Evolutionary conservation across 2,329 filamentous ascomycete species (phyloP), one percentile per base, ranked within the genome.

Genomic region (Elsinoe australis): DNA sequence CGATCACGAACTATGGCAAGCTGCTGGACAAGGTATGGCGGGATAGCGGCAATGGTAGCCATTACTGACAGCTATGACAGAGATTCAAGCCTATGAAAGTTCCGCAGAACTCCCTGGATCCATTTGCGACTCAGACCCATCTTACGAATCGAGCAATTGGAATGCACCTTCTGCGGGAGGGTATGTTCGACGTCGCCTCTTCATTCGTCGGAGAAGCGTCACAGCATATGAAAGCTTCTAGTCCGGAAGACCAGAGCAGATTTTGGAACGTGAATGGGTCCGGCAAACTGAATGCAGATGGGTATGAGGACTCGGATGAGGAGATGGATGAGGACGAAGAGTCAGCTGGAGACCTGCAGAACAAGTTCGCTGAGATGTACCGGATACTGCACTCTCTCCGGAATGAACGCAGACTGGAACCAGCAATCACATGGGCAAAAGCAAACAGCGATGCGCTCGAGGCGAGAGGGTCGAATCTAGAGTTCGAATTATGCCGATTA

Each of bases 91-190:
- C 79, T 52, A 77, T 77, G 52, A 79, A 81, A 10, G 71, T 85
- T 10, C 79, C 90, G 0, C 85, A 82, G 10, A 84, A 80, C 59
- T 85, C 89, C 50, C 82, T 87, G 58, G 87, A 94, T 65, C 83
- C 82, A 26, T 80, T 95, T 64, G 81, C 79, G 1, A 77, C 82
- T 15, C 81, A 94, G 55, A 76, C 84, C 3, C 72, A 76, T 12
- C 74, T 95, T 9, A 87, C 96, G 61, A 94, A 95, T 67, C 80
- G 89, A 49, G 90, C 92, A 5, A 94, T 98, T 57, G 86, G 86
- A 7, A 95, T 96, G 88, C 92, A 98, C 62, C 76, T 98, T 17
- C 76, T 98, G 31, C 85, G 92, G 32, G 90, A 96, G 68, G 92
- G 92, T 41, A 85, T 95, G 61, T 98, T 98, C 65, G 76, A 75